Percentiles rank a stretch among this genome's conserved stretches.
phyloP scores from a whole-genome alignment of 1,284 basidiomycete species.

The Austropuccinia psidii region DNA sequence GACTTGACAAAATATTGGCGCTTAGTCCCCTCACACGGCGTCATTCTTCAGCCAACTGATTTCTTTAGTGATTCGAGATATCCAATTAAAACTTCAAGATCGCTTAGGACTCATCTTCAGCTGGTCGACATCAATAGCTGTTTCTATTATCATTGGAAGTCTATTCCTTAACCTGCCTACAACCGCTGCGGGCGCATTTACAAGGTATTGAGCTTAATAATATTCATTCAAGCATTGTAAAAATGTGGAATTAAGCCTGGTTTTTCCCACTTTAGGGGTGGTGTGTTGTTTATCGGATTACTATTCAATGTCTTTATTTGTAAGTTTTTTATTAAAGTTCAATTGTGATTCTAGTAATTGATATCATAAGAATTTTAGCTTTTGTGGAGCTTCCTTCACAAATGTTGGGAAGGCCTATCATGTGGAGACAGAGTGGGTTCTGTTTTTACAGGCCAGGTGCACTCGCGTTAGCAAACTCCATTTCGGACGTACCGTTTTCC shows the following conservation, averaged over 20 bases:
- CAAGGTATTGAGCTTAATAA: too few relatives aligned
- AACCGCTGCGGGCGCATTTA: constrained; percentile 43
- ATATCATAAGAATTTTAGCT: constrained; percentile 47
- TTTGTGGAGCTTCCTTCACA: constrained; percentile 37
- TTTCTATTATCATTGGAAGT: constrained; percentile 43
- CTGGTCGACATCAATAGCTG: constrained; percentile 40
- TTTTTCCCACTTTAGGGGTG: too few relatives aligned
- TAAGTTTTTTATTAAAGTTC: not conserved
- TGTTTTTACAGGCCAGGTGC: constrained; percentile 73
- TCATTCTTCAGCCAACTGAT: constrained; percentile 64
- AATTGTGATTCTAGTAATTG: too few relatives aligned
- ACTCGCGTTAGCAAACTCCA: constrained; percentile 57
- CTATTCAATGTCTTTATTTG: constrained; percentile 34
- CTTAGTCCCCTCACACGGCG: constrained; percentile 80
- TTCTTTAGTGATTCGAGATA: constrained; percentile 16
- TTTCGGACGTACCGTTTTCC: constrained; percentile 53
- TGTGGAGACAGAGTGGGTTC: constrained; percentile 59
- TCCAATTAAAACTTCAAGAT: constrained; percentile 65
- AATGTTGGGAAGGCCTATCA: constrained; percentile 58
- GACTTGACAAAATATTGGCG: not conserved
- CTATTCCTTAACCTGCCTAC: constrained; percentile 43
- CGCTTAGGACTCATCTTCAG: constrained; percentile 60
- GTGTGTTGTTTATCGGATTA: constrained; percentile 61
- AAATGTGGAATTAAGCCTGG: too few relatives aligned
- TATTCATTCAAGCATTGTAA: too few relatives aligned